Base-by-base conservation (phyloP, 305 asterid species). In the Fraxinus floribunda region DNA sequence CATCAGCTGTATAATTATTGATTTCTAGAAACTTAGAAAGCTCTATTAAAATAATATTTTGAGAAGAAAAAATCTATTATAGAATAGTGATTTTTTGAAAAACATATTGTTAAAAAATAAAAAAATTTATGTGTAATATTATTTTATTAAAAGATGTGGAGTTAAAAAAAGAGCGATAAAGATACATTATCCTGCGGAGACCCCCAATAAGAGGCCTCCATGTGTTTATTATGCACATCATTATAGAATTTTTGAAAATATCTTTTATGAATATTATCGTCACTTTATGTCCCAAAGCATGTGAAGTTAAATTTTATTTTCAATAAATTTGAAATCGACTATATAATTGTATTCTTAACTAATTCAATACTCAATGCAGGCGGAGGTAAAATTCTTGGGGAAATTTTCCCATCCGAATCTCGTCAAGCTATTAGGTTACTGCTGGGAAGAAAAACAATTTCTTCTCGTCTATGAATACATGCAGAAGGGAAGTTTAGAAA, bases 371-470 rank as follows among this genome's bases (percentile, higher is more conserved):
- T 57, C 44, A 79, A 20, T 89, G 90, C 91, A 92, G 97, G 93
- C 97, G 5, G 97, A 92, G 83, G 94, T 92, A 6, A 91, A 89
- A 80, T 89, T 92, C 79, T 82, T 92, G 89, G 95, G 97, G 20
- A 92, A 89, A 85, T 91, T 89, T 57, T 89, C 91, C 68, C 97
- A 92, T 29, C 94, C 97, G 1, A 92, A 92, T 87, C 91, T 91
- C 66, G 94, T 92, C 1, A 91, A 88, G 85, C 74, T 92, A 55
- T 38, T 92, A 82, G 97, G 97, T 4, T 91, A 92, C 74, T 92
- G 97, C 30, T 91, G 94, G 94, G 97, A 92, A 55, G 91, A 91
- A 10, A 83, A 89, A 5, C 92, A 91, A 13, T 91, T 92, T 82
- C 93, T 92, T 3, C 94, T 92, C 0, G 95, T 92, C 71, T 92